Conservation (phyloP, 2,329 filamentous ascomycete species). For the Camptophora hylomeconis region DNA sequence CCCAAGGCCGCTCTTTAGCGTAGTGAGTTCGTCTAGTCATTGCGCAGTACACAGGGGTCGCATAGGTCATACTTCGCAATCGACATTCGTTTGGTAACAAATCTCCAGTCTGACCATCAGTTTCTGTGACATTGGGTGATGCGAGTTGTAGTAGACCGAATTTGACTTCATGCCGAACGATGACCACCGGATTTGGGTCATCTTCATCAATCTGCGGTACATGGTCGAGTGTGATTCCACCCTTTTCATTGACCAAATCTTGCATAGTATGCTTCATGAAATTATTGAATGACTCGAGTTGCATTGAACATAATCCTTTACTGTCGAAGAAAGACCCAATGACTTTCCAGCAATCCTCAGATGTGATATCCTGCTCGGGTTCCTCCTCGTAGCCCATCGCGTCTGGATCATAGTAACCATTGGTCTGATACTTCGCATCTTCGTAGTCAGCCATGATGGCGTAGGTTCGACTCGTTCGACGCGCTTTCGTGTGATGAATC, state of each 20-base stretch:
- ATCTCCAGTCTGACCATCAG: conserved; percentile 73
- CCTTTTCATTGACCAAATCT: conserved; percentile 85
- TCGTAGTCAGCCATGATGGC: conserved; percentile 41
- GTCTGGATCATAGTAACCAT: conserved; percentile 48
- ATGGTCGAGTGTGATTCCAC: conserved; percentile 83
- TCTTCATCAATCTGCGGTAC: conserved; percentile 65
- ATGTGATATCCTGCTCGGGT: conserved; percentile 64
- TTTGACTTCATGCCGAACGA: conserved; percentile 88
- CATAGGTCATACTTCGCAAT: conserved; percentile 89
- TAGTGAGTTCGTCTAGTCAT: conserved; percentile 76
- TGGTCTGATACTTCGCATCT: conserved; percentile 23
- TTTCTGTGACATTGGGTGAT: conserved; percentile 81
- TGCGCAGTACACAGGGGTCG: conserved; percentile 77
- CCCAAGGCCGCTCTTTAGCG: conserved; percentile 62
- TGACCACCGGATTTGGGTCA: conserved; percentile 61
- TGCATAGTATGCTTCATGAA: conserved; percentile 92
- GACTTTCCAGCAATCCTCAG: conserved; percentile 96
- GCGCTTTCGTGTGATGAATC: conserved; percentile 1
- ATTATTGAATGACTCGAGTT: conserved; percentile 96
- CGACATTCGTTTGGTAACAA: conserved; percentile 91
- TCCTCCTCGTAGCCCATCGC: conserved; percentile 55
- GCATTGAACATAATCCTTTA: conserved; percentile 92
- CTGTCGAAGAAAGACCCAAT: conserved; percentile 94
- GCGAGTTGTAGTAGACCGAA: conserved; percentile 85
- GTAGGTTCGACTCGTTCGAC: too few species aligned